These are phyloP conservation scores for Ajuga reptans DNA, from an alignment of 305 asterid species.

Conservation along the genomic window DNA sequence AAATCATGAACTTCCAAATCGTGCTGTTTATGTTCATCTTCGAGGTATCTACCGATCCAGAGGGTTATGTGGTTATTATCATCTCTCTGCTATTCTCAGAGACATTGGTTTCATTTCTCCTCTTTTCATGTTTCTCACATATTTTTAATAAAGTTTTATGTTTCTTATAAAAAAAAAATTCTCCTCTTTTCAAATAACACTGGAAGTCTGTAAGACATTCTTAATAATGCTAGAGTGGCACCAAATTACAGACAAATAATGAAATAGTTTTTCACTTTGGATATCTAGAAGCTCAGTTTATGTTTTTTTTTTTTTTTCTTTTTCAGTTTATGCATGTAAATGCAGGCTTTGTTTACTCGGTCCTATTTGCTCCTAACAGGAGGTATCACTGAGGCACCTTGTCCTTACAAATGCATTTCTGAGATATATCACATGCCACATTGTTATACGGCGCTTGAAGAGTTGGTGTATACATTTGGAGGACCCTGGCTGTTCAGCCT, in stretches of 20 bases:
- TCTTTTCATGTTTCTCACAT: too few relatives aligned
- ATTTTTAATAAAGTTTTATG: too few relatives aligned
- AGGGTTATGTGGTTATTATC: not conserved
- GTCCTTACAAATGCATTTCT: conserved; percentile 72
- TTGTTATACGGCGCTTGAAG: conserved; percentile 79
- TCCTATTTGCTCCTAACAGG: conserved; percentile 38
- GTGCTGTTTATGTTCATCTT: conserved; percentile 52
- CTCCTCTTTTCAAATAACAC: not conserved
- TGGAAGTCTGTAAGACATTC: not conserved
- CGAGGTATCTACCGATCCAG: conserved; percentile 46
- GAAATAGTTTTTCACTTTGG: not conserved
- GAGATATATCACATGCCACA: conserved; percentile 73
- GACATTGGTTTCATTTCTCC: not conserved
- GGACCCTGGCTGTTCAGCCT: conserved; percentile 82
- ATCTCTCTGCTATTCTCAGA: not conserved
- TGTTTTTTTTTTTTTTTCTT: not conserved
- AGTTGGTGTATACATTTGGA: conserved; percentile 74
- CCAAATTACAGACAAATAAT: not conserved
- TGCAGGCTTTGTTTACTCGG: conserved; percentile 1
- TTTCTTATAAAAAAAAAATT: too few relatives aligned
- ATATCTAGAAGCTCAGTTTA: not conserved
- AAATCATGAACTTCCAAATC: conserved; percentile 52
- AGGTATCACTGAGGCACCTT: conserved; percentile 67
- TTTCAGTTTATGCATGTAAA: conserved; percentile 3
- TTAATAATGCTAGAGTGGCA: not conserved